Percentiles rank a stretch among this genome's conserved stretches.
Evolutionary conservation across 768 basidiomycete genomes (phyloP).

Genomic region (Mycena filopes): DNA sequence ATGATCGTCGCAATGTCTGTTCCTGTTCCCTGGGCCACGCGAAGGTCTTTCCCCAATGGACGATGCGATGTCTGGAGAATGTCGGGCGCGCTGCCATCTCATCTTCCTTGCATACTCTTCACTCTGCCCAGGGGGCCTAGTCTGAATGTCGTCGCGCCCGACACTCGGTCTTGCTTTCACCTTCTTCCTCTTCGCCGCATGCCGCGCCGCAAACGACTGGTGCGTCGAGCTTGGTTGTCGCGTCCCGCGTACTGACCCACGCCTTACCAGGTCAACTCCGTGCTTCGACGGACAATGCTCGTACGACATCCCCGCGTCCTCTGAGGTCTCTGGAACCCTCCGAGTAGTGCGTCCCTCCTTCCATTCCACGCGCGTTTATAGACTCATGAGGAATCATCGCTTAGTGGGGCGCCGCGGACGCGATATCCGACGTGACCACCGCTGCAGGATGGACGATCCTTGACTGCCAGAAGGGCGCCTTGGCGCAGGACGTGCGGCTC

Average conservation of each 20-base stretch:
- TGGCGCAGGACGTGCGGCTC: conserved; percentile 59
- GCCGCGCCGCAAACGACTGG: conserved; percentile 55
- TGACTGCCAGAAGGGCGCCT: conserved; percentile 51
- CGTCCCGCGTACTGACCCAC: conserved; percentile 19
- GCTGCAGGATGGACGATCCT: conserved; percentile 66
- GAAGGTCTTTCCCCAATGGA: too few species aligned
- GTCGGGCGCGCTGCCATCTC: neutral
- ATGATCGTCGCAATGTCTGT: conserved; percentile 10
- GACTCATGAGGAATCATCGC: neutral
- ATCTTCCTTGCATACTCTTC: neutral
- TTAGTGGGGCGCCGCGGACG: conserved; percentile 50
- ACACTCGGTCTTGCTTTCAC: conserved; percentile 5
- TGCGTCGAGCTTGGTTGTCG: conserved; percentile 45
- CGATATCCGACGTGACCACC: conserved; percentile 56
- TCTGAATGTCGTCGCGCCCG: conserved; percentile 9
- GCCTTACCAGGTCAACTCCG: conserved; percentile 38
- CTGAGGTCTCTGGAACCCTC: conserved; percentile 47
- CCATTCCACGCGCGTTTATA: neutral
- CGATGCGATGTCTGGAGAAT: too few species aligned
- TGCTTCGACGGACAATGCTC: conserved; percentile 39
- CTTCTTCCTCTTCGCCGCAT: conserved; percentile 32
- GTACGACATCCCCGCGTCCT: conserved; percentile 22
- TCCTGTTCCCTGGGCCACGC: too few species aligned
- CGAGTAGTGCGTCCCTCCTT: conserved; percentile 46
- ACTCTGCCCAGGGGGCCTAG: conserved; percentile 21